Conservation (phyloP, 352 stramenopile genomes). For the Aphanomyces cochlioides region DNA sequence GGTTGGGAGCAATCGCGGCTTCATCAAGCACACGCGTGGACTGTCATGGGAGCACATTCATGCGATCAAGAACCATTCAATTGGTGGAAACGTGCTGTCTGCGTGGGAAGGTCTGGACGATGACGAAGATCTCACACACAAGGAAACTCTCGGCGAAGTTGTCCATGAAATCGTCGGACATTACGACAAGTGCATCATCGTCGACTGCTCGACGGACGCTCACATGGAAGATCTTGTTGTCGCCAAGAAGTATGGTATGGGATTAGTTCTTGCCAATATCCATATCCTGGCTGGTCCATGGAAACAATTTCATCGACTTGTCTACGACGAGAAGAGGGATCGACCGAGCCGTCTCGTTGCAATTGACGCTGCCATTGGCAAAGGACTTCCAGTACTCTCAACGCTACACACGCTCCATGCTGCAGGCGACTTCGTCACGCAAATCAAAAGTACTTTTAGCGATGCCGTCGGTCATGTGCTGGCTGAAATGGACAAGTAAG, state of each 20-base stretch:
- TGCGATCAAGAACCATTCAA: neutral
- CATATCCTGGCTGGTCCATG: conserved; percentile 1
- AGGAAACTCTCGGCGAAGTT: conserved; percentile 12
- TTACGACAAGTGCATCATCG: conserved; percentile 27
- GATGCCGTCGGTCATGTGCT: conserved; percentile 17
- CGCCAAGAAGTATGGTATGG: conserved; percentile 17
- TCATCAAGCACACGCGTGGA: conserved; percentile 4
- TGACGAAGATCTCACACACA: conserved; percentile 3
- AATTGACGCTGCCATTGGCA: conserved; percentile 14
- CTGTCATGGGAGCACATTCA: conserved; percentile 10
- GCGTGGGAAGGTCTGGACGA: neutral
- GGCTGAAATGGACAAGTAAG: conserved; percentile 23
- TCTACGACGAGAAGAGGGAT: neutral
- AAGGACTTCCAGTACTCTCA: conserved; percentile 14
- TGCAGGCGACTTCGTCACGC: conserved; percentile 15
- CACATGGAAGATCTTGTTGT: conserved; percentile 14
- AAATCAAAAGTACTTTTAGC: conserved; percentile 14
- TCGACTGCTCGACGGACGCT: conserved; percentile 16
- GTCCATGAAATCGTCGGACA: conserved; percentile 17
- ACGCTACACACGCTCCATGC: conserved; percentile 5
- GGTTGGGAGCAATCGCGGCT: conserved; percentile 16
- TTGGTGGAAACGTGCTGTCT: neutral
- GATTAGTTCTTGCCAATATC: conserved; percentile 14
- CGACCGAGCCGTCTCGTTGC: conserved; percentile 18
- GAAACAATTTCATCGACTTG: conserved; percentile 1